Evolutionary conservation across 2,329 filamentous ascomycete species (phyloP).

Genomic region (Curvularia eragrostidis): DNA sequence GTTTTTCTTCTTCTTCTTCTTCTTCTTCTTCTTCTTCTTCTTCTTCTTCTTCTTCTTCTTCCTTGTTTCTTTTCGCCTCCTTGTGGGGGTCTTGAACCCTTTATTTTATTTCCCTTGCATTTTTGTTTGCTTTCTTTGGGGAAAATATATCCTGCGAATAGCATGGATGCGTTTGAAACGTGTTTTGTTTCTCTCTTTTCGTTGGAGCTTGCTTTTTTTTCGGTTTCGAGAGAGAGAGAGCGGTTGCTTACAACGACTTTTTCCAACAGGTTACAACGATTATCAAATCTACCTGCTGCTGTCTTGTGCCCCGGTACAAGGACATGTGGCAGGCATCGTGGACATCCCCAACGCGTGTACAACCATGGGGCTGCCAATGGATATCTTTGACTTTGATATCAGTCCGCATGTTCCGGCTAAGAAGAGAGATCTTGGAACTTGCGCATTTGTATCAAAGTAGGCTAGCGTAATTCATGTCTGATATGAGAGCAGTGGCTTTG

Average conservation of each 20-base stretch:
- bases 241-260: too few species aligned
- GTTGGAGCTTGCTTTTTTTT: background rate
- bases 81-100: too few species aligned
- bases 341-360: slow-evolving; percentile 91
- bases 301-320: slow-evolving; percentile 85
- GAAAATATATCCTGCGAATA: background rate
- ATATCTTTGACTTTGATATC: slow-evolving; percentile 96
- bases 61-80: background rate
- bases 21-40: background rate
- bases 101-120: too few species aligned
- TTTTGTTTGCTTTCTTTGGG: background rate
- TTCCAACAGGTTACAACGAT: slow-evolving; percentile 59
- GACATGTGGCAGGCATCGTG: slow-evolving; percentile 86
- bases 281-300: slow-evolving; percentile 87
- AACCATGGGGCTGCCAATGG: slow-evolving; percentile 85
- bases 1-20: background rate
- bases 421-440: slow-evolving; percentile 72
- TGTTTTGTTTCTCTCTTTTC: background rate
- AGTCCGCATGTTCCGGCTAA: slow-evolving; percentile 67
- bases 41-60: background rate
- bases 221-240: background rate
- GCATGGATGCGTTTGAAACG: background rate
- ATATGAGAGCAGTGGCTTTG: background rate
- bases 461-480: background rate
- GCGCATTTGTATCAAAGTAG: slow-evolving; percentile 64